A percentile compares a stretch with the other conserved stretches of the same genome.
Evolutionary conservation across 768 basidiomycete species (phyloP).

Genomic region (Hemileccinum impolitum): DNA sequence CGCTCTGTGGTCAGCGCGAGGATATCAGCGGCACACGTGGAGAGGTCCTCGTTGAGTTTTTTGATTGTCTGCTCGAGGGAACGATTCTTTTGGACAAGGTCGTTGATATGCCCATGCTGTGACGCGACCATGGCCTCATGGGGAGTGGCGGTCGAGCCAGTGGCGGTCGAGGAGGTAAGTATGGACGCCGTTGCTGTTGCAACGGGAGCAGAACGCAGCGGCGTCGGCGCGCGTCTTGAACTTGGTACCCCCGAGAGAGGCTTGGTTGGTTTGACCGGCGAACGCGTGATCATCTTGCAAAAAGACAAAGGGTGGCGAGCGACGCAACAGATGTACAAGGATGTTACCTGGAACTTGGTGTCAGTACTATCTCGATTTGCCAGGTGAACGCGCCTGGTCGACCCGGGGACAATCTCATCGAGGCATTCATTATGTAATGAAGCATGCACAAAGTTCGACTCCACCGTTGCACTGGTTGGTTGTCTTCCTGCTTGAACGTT

Average conservation of each 20-base stretch:
- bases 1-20: conserved; percentile 42
- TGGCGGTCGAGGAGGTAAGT: conserved; percentile 26
- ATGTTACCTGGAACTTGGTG: conserved; percentile 1
- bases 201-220: conserved; percentile 17
- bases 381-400: conserved; percentile 2
- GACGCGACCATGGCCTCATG: conserved; percentile 52
- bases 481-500: too few relatives aligned
- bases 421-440: conserved; percentile 18
- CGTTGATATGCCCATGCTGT: conserved; percentile 66
- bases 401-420: conserved; percentile 13
- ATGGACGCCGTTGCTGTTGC: conserved; percentile 24
- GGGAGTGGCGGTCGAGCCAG: conserved; percentile 31
- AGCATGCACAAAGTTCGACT: neutral
- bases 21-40: conserved; percentile 27
- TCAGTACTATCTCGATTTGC: neutral
- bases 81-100: conserved; percentile 67
- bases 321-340: neutral
- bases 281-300: conserved; percentile 27
- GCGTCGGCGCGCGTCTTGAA: conserved; percentile 19
- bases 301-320: neutral
- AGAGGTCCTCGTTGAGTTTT: conserved; percentile 49
- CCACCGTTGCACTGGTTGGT: too few relatives aligned
- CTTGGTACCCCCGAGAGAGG: conserved; percentile 4
- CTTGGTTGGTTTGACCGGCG: conserved; percentile 24
- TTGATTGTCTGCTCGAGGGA: conserved; percentile 59